These are phyloP conservation scores for Physcomitrium patens DNA, from an alignment of 225 moss, liverwort and hornwort species.

Conservation along the genomic window DNA sequence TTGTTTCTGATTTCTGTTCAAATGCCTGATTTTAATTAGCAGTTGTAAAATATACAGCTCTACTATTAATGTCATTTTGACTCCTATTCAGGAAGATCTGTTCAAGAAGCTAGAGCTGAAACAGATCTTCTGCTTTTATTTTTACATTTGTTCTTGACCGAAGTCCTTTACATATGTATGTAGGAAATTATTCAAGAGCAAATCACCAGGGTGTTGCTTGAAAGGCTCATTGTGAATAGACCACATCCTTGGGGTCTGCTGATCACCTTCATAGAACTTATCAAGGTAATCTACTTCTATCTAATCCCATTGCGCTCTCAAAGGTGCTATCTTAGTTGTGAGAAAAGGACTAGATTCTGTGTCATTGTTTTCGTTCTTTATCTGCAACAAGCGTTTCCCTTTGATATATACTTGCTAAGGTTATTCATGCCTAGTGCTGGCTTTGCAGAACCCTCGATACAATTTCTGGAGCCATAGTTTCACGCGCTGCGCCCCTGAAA, in stretches of 20 bases:
- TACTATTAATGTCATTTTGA: constrained; percentile 8
- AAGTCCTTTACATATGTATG: constrained; percentile 15
- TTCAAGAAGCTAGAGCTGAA: constrained; percentile 9
- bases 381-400: background rate
- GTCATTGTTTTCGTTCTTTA: background rate
- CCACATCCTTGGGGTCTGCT: constrained; percentile 99
- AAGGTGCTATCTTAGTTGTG: background rate
- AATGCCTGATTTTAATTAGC: background rate
- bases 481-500: constrained; percentile 95
- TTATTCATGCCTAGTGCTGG: constrained; percentile 11
- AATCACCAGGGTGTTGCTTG: constrained; percentile 93
- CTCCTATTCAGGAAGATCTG: background rate
- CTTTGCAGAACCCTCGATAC: constrained; percentile 88
- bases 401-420: background rate
- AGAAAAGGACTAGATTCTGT: constrained; percentile 11
- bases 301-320: background rate
- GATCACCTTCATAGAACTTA: constrained; percentile 97
- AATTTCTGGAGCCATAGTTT: constrained; percentile 98
- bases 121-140: constrained; percentile 4
- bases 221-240: constrained; percentile 93
- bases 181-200: constrained; percentile 99
- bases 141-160: constrained; percentile 13
- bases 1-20: constrained; percentile 6
- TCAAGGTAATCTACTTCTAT: constrained; percentile 60
- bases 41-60: background rate